Conservation (phyloP, 2,329 filamentous ascomycete species). For the Diatrype stigma region DNA sequence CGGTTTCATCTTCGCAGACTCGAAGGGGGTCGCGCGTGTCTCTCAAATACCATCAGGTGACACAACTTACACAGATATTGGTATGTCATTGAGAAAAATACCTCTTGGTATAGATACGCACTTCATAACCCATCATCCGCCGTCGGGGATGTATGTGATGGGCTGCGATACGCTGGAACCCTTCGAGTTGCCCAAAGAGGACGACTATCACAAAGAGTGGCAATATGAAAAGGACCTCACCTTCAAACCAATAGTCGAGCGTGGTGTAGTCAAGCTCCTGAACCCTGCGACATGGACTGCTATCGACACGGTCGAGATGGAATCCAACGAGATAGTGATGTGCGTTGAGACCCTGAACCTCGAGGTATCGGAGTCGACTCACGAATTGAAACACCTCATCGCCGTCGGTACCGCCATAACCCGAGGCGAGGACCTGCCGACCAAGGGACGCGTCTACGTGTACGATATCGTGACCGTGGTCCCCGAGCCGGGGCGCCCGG, state of each 20-base stretch:
- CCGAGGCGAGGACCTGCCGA: constrained; percentile 86
- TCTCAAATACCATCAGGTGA: constrained; percentile 62
- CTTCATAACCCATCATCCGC: constrained; percentile 71
- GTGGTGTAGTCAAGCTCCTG: constrained; percentile 72
- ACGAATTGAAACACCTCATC: constrained; percentile 78
- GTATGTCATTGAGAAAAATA: constrained; percentile 71
- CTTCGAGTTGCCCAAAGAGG: constrained; percentile 83
- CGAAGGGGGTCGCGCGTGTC: constrained; percentile 66
- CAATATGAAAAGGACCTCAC: constrained; percentile 62
- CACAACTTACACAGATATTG: constrained; percentile 67
- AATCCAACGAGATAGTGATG: constrained; percentile 71
- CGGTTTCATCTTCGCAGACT: constrained; percentile 80
- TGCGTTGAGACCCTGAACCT: constrained; percentile 80
- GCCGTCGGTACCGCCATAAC: constrained; percentile 79
- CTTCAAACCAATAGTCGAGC: constrained; percentile 64
- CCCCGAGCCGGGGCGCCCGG: constrained; percentile 77
- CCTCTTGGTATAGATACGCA: constrained; percentile 66
- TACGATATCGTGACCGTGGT: constrained; percentile 91
- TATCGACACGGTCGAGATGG: constrained; percentile 72
- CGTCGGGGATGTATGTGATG: constrained; percentile 70
- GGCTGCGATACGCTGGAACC: constrained; percentile 64
- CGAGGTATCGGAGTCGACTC: constrained; percentile 86
- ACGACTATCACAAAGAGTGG: constrained; percentile 79
- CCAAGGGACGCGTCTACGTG: constrained; percentile 80
- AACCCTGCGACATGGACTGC: constrained; percentile 73